Conservation (phyloP, 106 monocot genomes). For the Dioscorea zingiberensis region DNA sequence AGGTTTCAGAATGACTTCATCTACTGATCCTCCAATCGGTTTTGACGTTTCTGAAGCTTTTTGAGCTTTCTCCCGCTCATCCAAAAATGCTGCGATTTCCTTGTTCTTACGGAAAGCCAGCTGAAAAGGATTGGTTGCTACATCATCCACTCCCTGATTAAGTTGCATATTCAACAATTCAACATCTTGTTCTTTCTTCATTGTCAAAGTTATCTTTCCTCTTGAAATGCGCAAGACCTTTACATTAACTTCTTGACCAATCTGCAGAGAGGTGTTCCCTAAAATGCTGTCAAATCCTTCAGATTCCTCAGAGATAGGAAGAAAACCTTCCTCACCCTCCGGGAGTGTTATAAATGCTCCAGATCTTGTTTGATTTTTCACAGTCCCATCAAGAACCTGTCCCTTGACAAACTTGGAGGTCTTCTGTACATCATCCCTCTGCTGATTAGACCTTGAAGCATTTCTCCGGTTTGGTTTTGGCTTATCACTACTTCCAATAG, state of each 20-base stretch:
- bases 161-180: constrained; percentile 53
- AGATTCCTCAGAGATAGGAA: constrained; percentile 76
- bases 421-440: constrained; percentile 27
- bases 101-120: constrained; percentile 78
- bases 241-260: constrained; percentile 62
- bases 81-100: constrained; percentile 70
- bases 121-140: constrained; percentile 65
- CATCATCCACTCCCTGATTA: constrained; percentile 54
- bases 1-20: constrained; percentile 6
- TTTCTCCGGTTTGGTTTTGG: constrained; percentile 39
- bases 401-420: constrained; percentile 51
- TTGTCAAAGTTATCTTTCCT: constrained; percentile 78
- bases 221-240: constrained; percentile 65
- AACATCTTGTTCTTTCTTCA: constrained; percentile 86
- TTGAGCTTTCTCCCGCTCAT: constrained; percentile 43
- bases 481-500: constrained; percentile 35
- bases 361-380: constrained; percentile 65
- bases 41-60: constrained; percentile 24
- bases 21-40: constrained; percentile 1
- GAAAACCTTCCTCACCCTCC: constrained; percentile 91
- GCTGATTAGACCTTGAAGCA: constrained; percentile 31
- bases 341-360: constrained; percentile 71
- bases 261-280: constrained; percentile 58
- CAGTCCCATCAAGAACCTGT: constrained; percentile 56
- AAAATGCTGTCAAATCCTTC: constrained; percentile 51